A percentile compares a stretch with the other conserved stretches of the same genome.
Evolutionary conservation across 2,329 filamentous ascomycete genomes (phyloP).

Genomic region (Diaporthe capsici): DNA sequence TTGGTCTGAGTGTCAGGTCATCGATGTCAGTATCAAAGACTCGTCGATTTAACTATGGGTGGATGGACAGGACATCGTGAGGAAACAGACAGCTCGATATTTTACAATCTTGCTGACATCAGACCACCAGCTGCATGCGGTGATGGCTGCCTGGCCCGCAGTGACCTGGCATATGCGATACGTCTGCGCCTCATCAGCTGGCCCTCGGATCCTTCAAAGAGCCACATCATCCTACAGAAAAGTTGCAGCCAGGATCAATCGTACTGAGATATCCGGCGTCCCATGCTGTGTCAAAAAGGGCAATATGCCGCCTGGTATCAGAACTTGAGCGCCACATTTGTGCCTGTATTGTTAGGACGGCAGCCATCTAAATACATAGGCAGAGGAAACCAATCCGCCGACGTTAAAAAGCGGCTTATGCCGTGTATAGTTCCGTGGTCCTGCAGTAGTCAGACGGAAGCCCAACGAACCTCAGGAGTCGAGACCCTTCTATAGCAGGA

Average conservation of each 20-base stretch:
- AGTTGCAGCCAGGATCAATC: neutral
- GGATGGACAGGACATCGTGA: neutral
- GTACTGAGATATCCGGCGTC: too few relatives aligned
- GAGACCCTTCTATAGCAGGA: too few relatives aligned
- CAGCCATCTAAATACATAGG: too few relatives aligned
- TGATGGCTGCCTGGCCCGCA: neutral
- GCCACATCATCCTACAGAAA: neutral
- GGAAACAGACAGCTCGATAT: neutral
- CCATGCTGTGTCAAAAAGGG: neutral
- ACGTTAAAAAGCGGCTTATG: neutral
- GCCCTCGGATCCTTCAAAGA: slow-evolving; percentile 21
- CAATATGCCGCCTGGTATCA: neutral
- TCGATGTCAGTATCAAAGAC: too few relatives aligned
- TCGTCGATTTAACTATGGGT: neutral
- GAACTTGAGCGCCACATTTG: neutral
- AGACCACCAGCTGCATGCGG: neutral
- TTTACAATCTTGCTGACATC: slow-evolving; percentile 1
- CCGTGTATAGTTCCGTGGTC: neutral
- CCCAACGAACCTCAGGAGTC: neutral
- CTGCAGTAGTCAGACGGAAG: neutral
- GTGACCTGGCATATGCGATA: neutral
- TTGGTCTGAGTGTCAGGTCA: too few relatives aligned
- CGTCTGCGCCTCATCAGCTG: neutral
- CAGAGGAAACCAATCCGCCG: neutral
- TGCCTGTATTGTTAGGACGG: neutral